Percentiles rank a stretch among this genome's conserved stretches.
Evolutionary conservation across 1,284 basidiomycete genomes (phyloP).

Genomic region (Apiotrichum domesticum): DNA sequence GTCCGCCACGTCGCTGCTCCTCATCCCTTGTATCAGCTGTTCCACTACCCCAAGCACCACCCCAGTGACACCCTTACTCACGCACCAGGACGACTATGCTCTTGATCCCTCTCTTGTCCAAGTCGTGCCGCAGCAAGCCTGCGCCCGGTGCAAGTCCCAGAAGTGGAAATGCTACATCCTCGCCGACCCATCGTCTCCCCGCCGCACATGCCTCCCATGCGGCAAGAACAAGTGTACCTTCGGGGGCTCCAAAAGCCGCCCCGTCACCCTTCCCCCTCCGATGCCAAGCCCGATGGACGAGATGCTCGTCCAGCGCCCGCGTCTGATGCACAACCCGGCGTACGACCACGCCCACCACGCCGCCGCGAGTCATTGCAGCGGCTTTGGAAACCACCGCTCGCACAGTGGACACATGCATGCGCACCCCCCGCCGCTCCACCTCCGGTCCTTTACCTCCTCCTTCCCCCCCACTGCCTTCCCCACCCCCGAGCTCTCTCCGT

Average conservation of each 20-base stretch:
- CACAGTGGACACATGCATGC: not conserved
- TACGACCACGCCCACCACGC: not conserved
- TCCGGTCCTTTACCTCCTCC: not conserved
- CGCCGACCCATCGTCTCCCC: conserved; percentile 7
- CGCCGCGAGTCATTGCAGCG: not conserved
- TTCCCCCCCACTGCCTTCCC: not conserved
- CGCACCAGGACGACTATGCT: conserved; percentile 7
- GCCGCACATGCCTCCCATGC: conserved; percentile 14
- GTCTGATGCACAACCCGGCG: not conserved
- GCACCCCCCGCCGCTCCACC: not conserved
- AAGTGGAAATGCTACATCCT: conserved; percentile 17
- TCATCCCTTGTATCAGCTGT: too few relatives aligned
- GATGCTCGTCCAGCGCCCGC: not conserved
- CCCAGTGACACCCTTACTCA: too few relatives aligned
- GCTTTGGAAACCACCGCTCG: conserved; percentile 2
- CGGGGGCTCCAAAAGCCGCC: conserved; percentile 4
- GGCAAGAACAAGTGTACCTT: conserved; percentile 20
- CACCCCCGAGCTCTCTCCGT: conserved; percentile 1
- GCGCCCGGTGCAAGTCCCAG: conserved; percentile 14
- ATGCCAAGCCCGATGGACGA: not conserved
- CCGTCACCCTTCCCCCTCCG: not conserved
- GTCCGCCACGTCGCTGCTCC: too few relatives aligned
- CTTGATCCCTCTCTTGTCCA: conserved; percentile 8
- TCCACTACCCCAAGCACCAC: too few relatives aligned
- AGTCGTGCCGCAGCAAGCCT: conserved; percentile 5